Evolutionary conservation across 1,139 yeast genomes (phyloP), one percentile per base, ranked within the genome.

Genomic region (Pneumocystis canis): DNA sequence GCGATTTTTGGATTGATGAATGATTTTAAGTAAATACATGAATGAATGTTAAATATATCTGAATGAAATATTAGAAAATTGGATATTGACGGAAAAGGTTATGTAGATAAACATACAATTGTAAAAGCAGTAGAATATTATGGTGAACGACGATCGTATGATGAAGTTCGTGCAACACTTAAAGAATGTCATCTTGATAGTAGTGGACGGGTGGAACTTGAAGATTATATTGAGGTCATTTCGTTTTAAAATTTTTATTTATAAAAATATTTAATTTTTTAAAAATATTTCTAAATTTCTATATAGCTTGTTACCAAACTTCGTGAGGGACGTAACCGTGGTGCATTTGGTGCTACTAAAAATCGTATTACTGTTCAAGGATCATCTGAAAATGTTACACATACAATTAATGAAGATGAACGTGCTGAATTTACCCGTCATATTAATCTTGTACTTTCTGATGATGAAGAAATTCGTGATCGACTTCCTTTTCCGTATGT

Each of bases 321-420:
- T 2, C 54, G 54, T 25, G 31, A 47, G 5, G 54, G 54, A 47
- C 54, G 31, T 25, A 47, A 47, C 14, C 31, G 54, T 3, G 59
- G 62, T 33, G 58, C 61, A 16, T 58, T 65, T 30, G 67, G 62
- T 30, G 66, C 63, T 58, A 63, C 59, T 18, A 68, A 68, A 59
- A 66, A 66, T 40, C 62, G 85, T 69, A 89, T 89, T 71, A 85
- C 92, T 59, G 92, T 87, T 65, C 81, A 88, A 63, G 90, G 95
- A 47, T 82, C 87, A 61, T 84, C 92, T 30, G 81, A 92, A 0
- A 97, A 97, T 61, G 88, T 95, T n/a, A 87, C 96, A 2, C 99
- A 92, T 73, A 89, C 97, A 4, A 89, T 92, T 73, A 89, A 92
- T 73, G 97, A 92, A 70, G 99, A 92, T 79, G 99, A 92, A 76